phyloP scores from a whole-genome alignment of 306 rosid species.

The Aeschynomene evenia region DNA sequence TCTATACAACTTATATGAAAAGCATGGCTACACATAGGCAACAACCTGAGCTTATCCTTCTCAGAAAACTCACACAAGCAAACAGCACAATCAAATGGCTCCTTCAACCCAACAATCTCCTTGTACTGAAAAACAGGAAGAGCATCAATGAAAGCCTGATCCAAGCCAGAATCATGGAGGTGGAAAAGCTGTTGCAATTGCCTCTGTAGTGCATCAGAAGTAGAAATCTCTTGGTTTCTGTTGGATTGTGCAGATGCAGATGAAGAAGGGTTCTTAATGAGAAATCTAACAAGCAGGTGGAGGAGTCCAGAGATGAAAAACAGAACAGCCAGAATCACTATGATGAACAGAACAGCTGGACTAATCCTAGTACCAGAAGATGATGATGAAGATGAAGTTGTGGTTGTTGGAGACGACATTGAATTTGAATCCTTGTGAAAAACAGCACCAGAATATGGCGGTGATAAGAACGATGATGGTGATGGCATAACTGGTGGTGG shows the following conservation, averaged over 20 bases:
- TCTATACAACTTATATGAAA: slow-evolving; percentile 90
- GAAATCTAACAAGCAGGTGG: slow-evolving; percentile 92
- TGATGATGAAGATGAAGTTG: slow-evolving; percentile 47
- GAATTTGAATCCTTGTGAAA: slow-evolving; percentile 50
- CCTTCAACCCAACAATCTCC: slow-evolving; percentile 86
- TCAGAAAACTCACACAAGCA: slow-evolving; percentile 85
- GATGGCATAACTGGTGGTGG: slow-evolving; percentile 61
- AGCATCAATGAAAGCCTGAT: slow-evolving; percentile 96
- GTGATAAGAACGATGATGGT: slow-evolving; percentile 36
- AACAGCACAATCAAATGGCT: slow-evolving; percentile 95
- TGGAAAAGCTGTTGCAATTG: slow-evolving; percentile 96
- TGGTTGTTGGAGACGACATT: not conserved
- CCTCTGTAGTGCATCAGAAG: slow-evolving; percentile 88
- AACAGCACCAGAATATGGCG: slow-evolving; percentile 42
- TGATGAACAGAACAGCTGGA: slow-evolving; percentile 93
- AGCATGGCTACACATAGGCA: slow-evolving; percentile 97
- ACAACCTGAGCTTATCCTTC: slow-evolving; percentile 84
- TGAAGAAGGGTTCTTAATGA: slow-evolving; percentile 74
- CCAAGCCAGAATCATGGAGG: slow-evolving; percentile 93
- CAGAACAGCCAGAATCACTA: slow-evolving; percentile 85
- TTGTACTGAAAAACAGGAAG: slow-evolving; percentile 93
- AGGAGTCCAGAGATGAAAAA: slow-evolving; percentile 95
- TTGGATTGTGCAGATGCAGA: slow-evolving; percentile 59
- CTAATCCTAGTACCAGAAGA: slow-evolving; percentile 73
- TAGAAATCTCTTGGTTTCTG: slow-evolving; percentile 69